These are phyloP conservation scores for Aethionema arabicum DNA, from an alignment of 345 rosid genomes.

Conservation along the genomic window DNA sequence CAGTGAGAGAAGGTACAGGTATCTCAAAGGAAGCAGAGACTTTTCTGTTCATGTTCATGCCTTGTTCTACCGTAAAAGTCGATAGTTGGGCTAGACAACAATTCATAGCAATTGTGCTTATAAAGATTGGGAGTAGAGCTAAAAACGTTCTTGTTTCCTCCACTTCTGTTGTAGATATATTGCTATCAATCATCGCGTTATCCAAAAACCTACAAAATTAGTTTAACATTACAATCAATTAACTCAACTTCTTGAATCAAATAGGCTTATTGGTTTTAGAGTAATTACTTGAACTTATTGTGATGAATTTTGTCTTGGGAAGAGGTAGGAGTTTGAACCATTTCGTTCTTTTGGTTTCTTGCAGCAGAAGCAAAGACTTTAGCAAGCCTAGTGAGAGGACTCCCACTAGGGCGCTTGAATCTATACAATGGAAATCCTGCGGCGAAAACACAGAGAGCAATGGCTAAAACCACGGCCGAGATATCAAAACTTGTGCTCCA, in stretches of 20 bases:
- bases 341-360: slow-evolving; percentile 31
- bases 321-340: neutral
- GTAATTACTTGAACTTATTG: slow-evolving; percentile 35
- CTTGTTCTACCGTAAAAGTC: slow-evolving; percentile 62
- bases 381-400: slow-evolving; percentile 38
- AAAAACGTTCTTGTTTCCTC: slow-evolving; percentile 50
- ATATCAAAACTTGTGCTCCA: slow-evolving; percentile 47
- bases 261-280: neutral
- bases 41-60: slow-evolving; percentile 48
- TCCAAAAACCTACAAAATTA: slow-evolving; percentile 39
- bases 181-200: slow-evolving; percentile 42
- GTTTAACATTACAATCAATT: neutral
- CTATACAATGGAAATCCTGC: slow-evolving; percentile 42
- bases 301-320: slow-evolving; percentile 14
- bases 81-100: slow-evolving; percentile 58
- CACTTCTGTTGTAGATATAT: slow-evolving; percentile 35
- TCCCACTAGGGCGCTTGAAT: slow-evolving; percentile 43
- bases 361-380: slow-evolving; percentile 42
- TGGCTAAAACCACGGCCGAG: slow-evolving; percentile 23
- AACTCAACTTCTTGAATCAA: too few relatives aligned
- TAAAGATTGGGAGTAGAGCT: slow-evolving; percentile 53
- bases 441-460: slow-evolving; percentile 39
- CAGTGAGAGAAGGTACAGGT: slow-evolving; percentile 49
- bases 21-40: slow-evolving; percentile 41
- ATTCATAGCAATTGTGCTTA: slow-evolving; percentile 57